phyloP scores from a whole-genome alignment of 2,329 filamentous ascomycete species.

The Penicillium sp. region DNA sequence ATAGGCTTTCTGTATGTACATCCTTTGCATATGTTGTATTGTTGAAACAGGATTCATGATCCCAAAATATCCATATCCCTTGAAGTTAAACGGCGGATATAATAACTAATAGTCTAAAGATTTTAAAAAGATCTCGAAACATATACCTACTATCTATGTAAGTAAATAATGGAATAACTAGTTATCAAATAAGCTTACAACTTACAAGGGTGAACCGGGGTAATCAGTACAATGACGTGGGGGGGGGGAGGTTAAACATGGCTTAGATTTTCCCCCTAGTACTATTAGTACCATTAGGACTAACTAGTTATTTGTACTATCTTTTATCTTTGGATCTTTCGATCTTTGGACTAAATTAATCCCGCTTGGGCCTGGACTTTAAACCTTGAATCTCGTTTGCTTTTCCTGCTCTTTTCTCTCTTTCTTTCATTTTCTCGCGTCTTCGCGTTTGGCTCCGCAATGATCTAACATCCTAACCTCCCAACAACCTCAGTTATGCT shows the following conservation, averaged over 20 bases:
- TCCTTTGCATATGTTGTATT: neutral
- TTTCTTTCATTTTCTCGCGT: neutral
- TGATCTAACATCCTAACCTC: neutral
- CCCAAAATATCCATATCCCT: neutral
- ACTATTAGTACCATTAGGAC: no score
- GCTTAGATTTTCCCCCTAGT: neutral
- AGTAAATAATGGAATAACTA: neutral
- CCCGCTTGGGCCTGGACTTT: slow-evolving; percentile 2
- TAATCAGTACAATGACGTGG: slow-evolving; percentile 7
- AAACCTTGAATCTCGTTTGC: neutral
- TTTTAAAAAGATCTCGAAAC: neutral
- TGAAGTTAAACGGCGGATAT: neutral
- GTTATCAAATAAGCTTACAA: neutral
- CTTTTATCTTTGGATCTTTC: no score
- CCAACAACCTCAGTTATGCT: slow-evolving; percentile 8
- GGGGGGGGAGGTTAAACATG: neutral
- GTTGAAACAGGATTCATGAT: neutral
- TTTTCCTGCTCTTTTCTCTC: neutral
- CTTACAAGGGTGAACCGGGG: neutral
- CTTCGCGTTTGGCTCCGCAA: neutral
- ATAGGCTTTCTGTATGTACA: neutral
- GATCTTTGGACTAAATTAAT: slow-evolving; percentile 1
- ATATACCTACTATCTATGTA: no score
- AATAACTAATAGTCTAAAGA: no score
- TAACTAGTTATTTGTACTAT: no score